phyloP scores from a whole-genome alignment of 1,139 yeast species.

The Dujonia santamariae region DNA sequence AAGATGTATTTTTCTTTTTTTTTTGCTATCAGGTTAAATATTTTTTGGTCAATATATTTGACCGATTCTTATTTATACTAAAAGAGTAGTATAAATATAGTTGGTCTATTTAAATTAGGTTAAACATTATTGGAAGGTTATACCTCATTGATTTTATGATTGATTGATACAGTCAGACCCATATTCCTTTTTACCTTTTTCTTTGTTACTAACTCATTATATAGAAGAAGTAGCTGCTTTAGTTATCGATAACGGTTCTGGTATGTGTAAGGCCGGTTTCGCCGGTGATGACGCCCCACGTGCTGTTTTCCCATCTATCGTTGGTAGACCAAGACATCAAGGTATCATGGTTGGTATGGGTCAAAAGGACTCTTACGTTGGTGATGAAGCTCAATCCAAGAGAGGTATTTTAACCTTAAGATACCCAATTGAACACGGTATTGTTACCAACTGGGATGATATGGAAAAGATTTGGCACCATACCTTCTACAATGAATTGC shows the following conservation, averaged over 20 bases:
- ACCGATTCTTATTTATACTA: too few species aligned
- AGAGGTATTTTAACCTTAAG: slow-evolving; percentile 99
- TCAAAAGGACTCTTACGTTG: slow-evolving; percentile 99
- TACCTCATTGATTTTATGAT: too few species aligned
- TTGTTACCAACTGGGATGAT: slow-evolving; percentile 99
- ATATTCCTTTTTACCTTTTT: too few species aligned
- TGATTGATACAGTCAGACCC: too few species aligned
- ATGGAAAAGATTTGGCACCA: slow-evolving; percentile 99
- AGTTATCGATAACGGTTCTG: slow-evolving; percentile 99
- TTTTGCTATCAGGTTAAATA: too few species aligned
- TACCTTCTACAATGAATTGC: slow-evolving; percentile 94
- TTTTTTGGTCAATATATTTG: too few species aligned
- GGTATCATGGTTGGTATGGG: slow-evolving; percentile 99
- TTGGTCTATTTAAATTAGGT: too few species aligned
- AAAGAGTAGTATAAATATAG: too few species aligned
- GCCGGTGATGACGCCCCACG: slow-evolving; percentile 99
- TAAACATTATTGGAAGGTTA: too few species aligned
- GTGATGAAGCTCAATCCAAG: slow-evolving; percentile 99
- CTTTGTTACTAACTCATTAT: slow-evolving; percentile 23
- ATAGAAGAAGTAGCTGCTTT: slow-evolving; percentile 60
- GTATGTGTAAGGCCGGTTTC: slow-evolving; percentile 99
- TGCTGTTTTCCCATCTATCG: slow-evolving; percentile 99
- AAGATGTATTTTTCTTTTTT: too few species aligned
- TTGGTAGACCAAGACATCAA: slow-evolving; percentile 99
- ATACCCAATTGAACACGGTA: slow-evolving; percentile 99